Base-by-base conservation (phyloP, 2,329 filamentous ascomycete species). In the Catunica adiposa region DNA sequence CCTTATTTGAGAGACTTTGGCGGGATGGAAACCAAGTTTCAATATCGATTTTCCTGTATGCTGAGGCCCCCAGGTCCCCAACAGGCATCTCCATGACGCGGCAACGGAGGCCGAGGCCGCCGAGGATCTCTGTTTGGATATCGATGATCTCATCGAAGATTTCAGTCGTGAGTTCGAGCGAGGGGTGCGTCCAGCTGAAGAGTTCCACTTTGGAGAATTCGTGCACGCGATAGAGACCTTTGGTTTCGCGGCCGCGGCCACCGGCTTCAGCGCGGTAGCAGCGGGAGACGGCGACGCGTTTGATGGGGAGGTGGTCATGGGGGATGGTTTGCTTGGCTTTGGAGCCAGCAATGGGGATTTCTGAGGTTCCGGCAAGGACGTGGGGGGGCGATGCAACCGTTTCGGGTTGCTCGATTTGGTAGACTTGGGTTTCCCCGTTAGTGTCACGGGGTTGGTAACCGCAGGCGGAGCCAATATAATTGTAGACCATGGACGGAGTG, bases 131-230 rank as follows among this genome's bases (percentile, higher is more conserved):
- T 1, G 79, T 84, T 69, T 98, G 92, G 54, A 96, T 83, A 59
- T 80, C 77, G 53, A 96, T 72, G 74, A 98, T 88, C 68, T 96
- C 89, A 53, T 86, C 73, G 66, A 95, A 95, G 11, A 90, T 63
- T 0, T 76, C 71, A 6, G 75, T 70, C 42, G 67, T 65, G 31
- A 64, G 65, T 1, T 63, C 57, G 1, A 34, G 1, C 2, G 9
- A 9, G 54, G 79, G 74, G 1, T 86, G 80, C 3, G 87, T 84
- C 92, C 92, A 98, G 0, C 85, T 89, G 66, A 98, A 97, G 74
- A 98, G 82, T 69, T 98, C 92, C 0, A 98, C 90, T 67, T 98
- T 98, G 26, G 89, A 95, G 69, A 98, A 98, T 69, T 98, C 92
- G 69, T 98, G 92, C 2, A 98, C 92, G 26, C 92, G 84, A 70